These are phyloP conservation scores for Apophysomyces elegans DNA, from an alignment of 371 early-diverging fungal genomes.

Conservation along the genomic window DNA sequence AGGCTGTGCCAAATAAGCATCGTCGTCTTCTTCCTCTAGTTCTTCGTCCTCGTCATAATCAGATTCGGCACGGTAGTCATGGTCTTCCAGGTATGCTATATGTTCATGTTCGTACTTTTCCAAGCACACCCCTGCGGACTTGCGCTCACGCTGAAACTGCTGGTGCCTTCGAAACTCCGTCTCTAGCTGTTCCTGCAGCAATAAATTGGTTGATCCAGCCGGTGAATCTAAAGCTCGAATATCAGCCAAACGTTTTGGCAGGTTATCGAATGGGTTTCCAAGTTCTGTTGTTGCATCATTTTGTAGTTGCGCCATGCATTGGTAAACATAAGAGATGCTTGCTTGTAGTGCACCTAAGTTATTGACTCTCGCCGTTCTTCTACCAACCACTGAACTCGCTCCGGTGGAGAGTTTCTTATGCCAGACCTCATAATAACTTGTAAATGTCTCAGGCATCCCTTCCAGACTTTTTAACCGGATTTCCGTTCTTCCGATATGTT, in stretches of 20 bases:
- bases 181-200: constrained; percentile 25
- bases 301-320: constrained; percentile 13
- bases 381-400: constrained; percentile 63
- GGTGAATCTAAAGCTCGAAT: constrained; percentile 14
- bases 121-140: constrained; percentile 28
- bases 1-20: constrained; percentile 8
- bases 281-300: constrained; percentile 49
- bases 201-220: constrained; percentile 3
- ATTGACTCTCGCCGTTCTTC: constrained; percentile 52
- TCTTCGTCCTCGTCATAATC: constrained; percentile 12
- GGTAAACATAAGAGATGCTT: constrained; percentile 57
- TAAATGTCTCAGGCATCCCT: constrained; percentile 70
- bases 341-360: constrained; percentile 72
- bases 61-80: constrained; percentile 21
- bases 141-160: constrained; percentile 27
- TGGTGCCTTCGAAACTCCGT: constrained; percentile 33
- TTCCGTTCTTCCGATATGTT: constrained; percentile 72
- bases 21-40: constrained; percentile 10
- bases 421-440: constrained; percentile 75
- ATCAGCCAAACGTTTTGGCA: not conserved
- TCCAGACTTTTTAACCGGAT: constrained; percentile 64
- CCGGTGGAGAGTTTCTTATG: constrained; percentile 62
- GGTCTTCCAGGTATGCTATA: constrained; percentile 18
- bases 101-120: constrained; percentile 27
- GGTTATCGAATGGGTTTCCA: constrained; percentile 17